Percentiles rank a stretch among this genome's conserved stretches.
Evolutionary conservation across 768 basidiomycete species (phyloP).

Genomic region (Lactarius quietus): DNA sequence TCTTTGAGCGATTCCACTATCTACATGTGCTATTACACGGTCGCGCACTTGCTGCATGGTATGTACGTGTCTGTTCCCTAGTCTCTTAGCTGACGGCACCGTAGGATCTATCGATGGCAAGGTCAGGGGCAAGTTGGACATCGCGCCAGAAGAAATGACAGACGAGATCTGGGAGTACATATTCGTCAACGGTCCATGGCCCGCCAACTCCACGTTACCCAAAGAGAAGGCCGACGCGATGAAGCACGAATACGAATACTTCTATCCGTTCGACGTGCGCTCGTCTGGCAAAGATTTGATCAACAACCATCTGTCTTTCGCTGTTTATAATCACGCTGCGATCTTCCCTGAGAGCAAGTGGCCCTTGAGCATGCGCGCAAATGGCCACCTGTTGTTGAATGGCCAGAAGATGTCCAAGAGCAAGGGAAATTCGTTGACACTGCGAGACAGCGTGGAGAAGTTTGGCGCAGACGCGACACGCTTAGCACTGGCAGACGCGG

Average conservation of each 20-base stretch:
- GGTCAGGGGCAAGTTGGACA: constrained; percentile 74
- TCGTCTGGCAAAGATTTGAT: constrained; percentile 98
- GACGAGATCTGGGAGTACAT: constrained; percentile 98
- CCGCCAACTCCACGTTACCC: constrained; percentile 58
- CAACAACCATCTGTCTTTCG: constrained; percentile 92
- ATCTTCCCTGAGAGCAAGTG: constrained; percentile 86
- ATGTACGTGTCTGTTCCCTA: constrained; percentile 27
- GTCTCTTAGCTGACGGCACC: constrained; percentile 17
- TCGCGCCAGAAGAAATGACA: constrained; percentile 90
- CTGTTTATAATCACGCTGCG: constrained; percentile 92
- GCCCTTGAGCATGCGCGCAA: constrained; percentile 90
- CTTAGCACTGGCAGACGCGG: constrained; percentile 90
- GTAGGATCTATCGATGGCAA: constrained; percentile 74
- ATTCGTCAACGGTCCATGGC: constrained; percentile 74
- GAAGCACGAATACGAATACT: constrained; percentile 91
- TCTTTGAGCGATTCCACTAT: constrained; percentile 96
- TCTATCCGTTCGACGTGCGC: constrained; percentile 97
- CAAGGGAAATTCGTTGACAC: constrained; percentile 91
- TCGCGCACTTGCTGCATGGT: constrained; percentile 90
- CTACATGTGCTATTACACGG: constrained; percentile 98
- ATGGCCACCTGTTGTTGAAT: constrained; percentile 96
- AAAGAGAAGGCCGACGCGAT: constrained; percentile 78
- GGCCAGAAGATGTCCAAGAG: constrained; percentile 99
- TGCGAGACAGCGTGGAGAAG: constrained; percentile 85
- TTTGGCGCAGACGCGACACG: constrained; percentile 97